Evolutionary conservation across 257 asterid species (phyloP).

Genomic region (Avicennia marina): DNA sequence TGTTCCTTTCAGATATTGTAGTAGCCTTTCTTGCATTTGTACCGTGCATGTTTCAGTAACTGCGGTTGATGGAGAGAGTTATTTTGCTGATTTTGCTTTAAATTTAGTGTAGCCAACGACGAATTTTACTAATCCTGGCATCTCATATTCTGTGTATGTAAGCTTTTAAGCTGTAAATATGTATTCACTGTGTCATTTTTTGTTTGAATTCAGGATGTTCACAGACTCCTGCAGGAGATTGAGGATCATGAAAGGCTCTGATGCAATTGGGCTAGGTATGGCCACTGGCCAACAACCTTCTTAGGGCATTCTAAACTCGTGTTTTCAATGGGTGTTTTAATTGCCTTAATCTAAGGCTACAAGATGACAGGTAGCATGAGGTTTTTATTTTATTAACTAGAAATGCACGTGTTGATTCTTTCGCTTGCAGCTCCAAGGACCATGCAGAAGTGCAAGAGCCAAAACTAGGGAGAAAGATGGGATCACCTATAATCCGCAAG

Average conservation of each 20-base stretch:
- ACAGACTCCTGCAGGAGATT: constrained; percentile 72
- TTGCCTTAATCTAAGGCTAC: background rate
- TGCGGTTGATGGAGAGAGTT: no score
- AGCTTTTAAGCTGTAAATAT: no score
- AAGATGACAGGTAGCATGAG: no score
- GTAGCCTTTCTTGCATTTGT: no score
- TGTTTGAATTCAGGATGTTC: constrained; percentile 60
- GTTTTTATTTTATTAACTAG: background rate
- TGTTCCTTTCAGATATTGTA: no score
- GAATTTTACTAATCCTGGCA: no score
- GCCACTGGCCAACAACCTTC: background rate
- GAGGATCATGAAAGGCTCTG: constrained; percentile 88
- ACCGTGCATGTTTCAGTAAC: no score
- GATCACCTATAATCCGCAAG: background rate
- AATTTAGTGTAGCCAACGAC: no score
- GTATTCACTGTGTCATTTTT: background rate
- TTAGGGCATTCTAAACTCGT: background rate
- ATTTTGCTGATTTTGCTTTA: no score
- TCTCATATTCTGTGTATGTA: no score
- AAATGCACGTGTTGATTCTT: background rate
- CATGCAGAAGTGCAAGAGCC: constrained; percentile 63
- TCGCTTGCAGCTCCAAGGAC: constrained; percentile 69
- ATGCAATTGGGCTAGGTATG: constrained; percentile 83
- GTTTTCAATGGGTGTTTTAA: background rate
- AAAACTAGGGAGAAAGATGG: constrained; percentile 24